phyloP scores from a whole-genome alignment of 495 filamentous ascomycete genomes.

The Aspergillus bridgeri region DNA sequence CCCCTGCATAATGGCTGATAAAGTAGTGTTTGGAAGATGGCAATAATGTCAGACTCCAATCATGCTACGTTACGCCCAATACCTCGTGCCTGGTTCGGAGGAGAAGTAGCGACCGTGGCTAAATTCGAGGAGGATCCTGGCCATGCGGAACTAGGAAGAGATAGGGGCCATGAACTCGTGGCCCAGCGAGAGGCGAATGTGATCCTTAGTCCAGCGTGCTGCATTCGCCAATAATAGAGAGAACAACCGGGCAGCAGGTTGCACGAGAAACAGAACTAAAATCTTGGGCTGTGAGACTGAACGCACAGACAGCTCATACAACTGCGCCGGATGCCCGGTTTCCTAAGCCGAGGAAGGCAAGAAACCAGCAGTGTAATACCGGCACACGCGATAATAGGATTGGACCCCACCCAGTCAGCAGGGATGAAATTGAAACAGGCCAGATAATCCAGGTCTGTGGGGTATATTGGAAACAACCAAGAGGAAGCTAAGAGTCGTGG shows the following conservation, averaged over 20 bases:
- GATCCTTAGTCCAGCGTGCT: background rate
- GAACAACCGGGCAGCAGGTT: background rate
- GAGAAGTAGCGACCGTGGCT: background rate
- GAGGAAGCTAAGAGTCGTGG: background rate
- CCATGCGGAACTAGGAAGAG: too few species aligned
- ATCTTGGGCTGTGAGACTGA: background rate
- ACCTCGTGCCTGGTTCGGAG: background rate
- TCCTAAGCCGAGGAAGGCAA: background rate
- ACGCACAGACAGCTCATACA: background rate
- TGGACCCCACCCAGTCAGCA: background rate
- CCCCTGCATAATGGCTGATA: background rate
- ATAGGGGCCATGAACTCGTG: background rate
- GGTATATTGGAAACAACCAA: background rate
- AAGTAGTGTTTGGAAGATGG: background rate
- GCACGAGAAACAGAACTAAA: background rate
- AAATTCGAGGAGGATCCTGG: background rate
- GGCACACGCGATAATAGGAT: background rate
- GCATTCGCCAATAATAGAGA: background rate
- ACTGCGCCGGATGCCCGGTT: background rate
- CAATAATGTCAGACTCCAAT: background rate
- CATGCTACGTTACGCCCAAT: background rate
- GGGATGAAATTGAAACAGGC: background rate
- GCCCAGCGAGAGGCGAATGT: background rate
- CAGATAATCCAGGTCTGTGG: background rate
- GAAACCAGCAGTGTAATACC: background rate